Evolutionary conservation across 352 stramenopile genomes (phyloP), one percentile per base, ranked within the genome.

Genomic region (Globisporangium echinulatum): DNA sequence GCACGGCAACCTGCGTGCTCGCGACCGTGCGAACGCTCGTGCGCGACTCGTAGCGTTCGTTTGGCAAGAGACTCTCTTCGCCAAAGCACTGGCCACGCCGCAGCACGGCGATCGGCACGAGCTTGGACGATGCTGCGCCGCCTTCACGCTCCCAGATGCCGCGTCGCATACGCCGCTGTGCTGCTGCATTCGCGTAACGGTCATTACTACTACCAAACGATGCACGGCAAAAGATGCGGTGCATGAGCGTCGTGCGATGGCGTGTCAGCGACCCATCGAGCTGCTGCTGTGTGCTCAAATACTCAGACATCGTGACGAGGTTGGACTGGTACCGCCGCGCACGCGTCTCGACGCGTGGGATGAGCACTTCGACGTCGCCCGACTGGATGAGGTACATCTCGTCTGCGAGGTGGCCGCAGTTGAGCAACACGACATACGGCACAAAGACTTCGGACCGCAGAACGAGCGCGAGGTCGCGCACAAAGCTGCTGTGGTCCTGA

Each of bases 351-450:
- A 43, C 56, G 43, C 4, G 70, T 4, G 77, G 66, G 3, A 87
- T 58, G 10, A 88, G 55, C 15, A 82, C 66, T 49, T 90, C 80
- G 2, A 74, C 69, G 25, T 82, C 74, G 1, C 80, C 80, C 36
- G 67, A 81, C n/a, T 88, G 72, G 5, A 87, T 67, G 4, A 90
- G 71, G 37, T 83, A 90, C 37, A 88, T 74, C 38, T 87, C 75
- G 7, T 49, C 74, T 0, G 75, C 78, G 39, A 82, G 53, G 47
- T 82, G 76, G 0, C 79, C 80, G 52, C 79, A 70, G n/a, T 74
- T 72, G 9, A 84, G 67, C 5, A 90, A 66, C 8, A 81, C 74
- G 36, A 87, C 71, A 17, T 78, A 72, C 1, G 77, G 74, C 2
- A 90, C 56, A 33, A 88, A 88, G 42, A 88, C 77, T 48, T 90